phyloP scores from a whole-genome alignment of 2,329 filamentous ascomycete species.

The Escovopsis sp. region DNA sequence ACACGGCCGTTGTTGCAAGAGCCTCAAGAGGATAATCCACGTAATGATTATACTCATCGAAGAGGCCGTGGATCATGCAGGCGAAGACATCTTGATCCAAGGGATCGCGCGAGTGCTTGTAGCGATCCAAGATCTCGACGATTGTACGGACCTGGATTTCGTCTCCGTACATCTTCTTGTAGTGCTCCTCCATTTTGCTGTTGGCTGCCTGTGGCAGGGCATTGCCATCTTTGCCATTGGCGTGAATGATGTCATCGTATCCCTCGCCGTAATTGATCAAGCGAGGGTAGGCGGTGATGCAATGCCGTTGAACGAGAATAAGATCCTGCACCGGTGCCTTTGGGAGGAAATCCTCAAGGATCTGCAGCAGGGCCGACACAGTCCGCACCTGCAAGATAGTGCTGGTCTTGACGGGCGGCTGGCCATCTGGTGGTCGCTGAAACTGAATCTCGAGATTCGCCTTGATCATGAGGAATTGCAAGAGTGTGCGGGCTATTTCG shows the following conservation, averaged over 20 bases:
- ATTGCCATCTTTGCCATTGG: slow-evolving; percentile 71
- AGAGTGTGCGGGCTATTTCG: slow-evolving; percentile 55
- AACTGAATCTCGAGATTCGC: slow-evolving; percentile 64
- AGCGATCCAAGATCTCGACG: slow-evolving; percentile 67
- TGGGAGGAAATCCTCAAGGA: slow-evolving; percentile 57
- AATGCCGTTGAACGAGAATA: slow-evolving; percentile 68
- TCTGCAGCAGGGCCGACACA: slow-evolving; percentile 63
- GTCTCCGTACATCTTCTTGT: slow-evolving; percentile 94
- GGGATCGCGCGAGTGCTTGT: slow-evolving; percentile 75
- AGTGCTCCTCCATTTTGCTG: slow-evolving; percentile 89
- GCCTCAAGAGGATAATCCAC: slow-evolving; percentile 93
- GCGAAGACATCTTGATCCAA: slow-evolving; percentile 89
- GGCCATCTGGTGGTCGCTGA: slow-evolving; percentile 53
- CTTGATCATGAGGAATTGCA: slow-evolving; percentile 74
- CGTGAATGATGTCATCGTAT: slow-evolving; percentile 80
- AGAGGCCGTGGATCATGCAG: slow-evolving; percentile 95
- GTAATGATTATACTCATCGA: slow-evolving; percentile 95
- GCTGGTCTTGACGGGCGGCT: slow-evolving; percentile 42
- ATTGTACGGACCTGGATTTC: slow-evolving; percentile 78
- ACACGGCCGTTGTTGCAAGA: slow-evolving; percentile 82
- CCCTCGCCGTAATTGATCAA: slow-evolving; percentile 94
- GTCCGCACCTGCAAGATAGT: slow-evolving; percentile 74
- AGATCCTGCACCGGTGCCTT: slow-evolving; percentile 50
- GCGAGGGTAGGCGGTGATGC: slow-evolving; percentile 83
- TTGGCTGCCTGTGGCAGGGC: slow-evolving; percentile 65